Base-by-base conservation (phyloP, 352 stramenopile species). In the Phytophthora niederhauseri region DNA sequence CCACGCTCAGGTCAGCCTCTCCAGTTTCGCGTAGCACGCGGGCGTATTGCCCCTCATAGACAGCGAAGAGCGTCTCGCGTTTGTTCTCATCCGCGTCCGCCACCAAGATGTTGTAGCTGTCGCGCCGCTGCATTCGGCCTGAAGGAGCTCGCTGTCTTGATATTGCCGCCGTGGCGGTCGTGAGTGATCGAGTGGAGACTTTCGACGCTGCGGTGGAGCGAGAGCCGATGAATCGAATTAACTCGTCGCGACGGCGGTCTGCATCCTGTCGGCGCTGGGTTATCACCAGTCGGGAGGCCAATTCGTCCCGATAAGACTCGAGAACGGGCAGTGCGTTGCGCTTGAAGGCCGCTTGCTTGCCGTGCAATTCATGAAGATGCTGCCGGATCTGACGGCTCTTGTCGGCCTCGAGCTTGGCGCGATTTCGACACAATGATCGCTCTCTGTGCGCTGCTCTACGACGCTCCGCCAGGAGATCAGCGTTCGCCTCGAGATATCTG, bases 1-100 rank as follows among this genome's bases (percentile, higher is more conserved):
- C 73, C 26, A 86, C 60, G 9, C 54, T 70, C 17, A 89, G 48
- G 46, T 93, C 81, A 7, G 69, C 68, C 61, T 93, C 84, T 26
- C 73, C 53, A 0, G 84, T 87, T 59, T 88, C 66, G 7, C 66
- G 61, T 2, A 93, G 64, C 12, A 90, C 76, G 3, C 74, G 75
- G 2, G 78, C 79, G 60, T 88, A 92, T 45, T 91, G 81, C 0
- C 62, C 74, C 63, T 92, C 84, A 61, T 89, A 89, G 4, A 86
- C 64, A 9, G 86, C 73, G 66, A 87, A 86, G 20, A 85, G 64
- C n/a, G 79, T 77, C 62, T 92, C 82, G 1, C 80, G 75, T 30
- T 69, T 68, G 22, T 61, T 76, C 15, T 68, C 56, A 19, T 63
- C 60, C 2, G 38, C 64, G 46, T 79, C 72, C 4, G 46, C 72